These are phyloP conservation scores for Meyerozyma elateridarum DNA, from an alignment of 1,139 yeast species.

Conservation along the genomic window DNA sequence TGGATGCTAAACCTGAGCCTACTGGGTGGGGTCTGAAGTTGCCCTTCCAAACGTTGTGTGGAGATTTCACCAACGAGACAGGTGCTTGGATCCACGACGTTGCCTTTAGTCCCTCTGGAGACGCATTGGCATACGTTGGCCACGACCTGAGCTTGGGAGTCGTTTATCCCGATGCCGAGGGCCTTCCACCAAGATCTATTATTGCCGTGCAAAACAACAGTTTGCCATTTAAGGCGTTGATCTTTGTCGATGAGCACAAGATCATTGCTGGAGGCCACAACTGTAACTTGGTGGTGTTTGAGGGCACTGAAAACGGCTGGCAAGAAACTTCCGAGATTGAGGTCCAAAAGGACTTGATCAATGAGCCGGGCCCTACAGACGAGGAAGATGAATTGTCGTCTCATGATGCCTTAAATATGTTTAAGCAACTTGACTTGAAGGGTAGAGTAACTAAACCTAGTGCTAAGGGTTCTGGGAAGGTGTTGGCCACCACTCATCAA, in stretches of 20 bases:
- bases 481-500: slow-evolving; percentile 78
- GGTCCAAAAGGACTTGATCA: slow-evolving; percentile 39
- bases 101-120: slow-evolving; percentile 75
- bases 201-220: slow-evolving; percentile 59
- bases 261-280: slow-evolving; percentile 90
- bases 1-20: slow-evolving; percentile 79
- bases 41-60: slow-evolving; percentile 92
- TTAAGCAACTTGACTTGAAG: slow-evolving; percentile 91
- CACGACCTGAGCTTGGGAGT: slow-evolving; percentile 76
- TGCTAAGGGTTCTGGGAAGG: slow-evolving; percentile 31
- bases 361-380: slow-evolving; percentile 27
- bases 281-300: slow-evolving; percentile 83
- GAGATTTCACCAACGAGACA: slow-evolving; percentile 70
- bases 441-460: slow-evolving; percentile 60
- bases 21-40: slow-evolving; percentile 91
- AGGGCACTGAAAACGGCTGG: slow-evolving; percentile 72
- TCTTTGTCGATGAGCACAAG: slow-evolving; percentile 62
- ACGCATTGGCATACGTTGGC: slow-evolving; percentile 71
- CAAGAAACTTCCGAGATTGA: slow-evolving; percentile 60
- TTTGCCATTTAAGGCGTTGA: slow-evolving; percentile 75
- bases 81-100: slow-evolving; percentile 95
- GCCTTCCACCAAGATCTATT: slow-evolving; percentile 43
- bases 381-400: slow-evolving; percentile 61
- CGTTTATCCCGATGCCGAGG: slow-evolving; percentile 74
- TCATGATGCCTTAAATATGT: slow-evolving; percentile 88